Evolutionary conservation across 345 rosid genomes (phyloP).

Genomic region (Bruguiera sexangula): DNA sequence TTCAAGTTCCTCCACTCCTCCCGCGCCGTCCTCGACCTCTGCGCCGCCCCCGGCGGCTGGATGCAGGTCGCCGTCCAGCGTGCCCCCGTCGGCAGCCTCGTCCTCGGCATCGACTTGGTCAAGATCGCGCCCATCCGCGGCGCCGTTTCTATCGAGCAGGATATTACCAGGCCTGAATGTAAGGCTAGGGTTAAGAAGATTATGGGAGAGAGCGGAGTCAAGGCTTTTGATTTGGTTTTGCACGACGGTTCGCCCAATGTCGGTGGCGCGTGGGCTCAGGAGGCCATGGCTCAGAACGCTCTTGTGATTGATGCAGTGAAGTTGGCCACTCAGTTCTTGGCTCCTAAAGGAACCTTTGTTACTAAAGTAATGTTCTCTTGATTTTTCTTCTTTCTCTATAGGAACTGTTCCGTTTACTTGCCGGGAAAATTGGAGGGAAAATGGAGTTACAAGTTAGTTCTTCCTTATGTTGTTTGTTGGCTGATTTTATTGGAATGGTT

Average conservation of each 20-base stretch:
- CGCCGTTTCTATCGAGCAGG: slow-evolving; percentile 53
- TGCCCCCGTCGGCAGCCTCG: slow-evolving; percentile 16
- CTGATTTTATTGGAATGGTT: background rate
- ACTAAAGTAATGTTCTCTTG: slow-evolving; percentile 52
- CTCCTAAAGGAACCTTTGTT: slow-evolving; percentile 69
- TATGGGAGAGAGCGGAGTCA: slow-evolving; percentile 57
- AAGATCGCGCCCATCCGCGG: slow-evolving; percentile 3
- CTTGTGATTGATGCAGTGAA: slow-evolving; percentile 82
- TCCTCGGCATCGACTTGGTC: slow-evolving; percentile 2
- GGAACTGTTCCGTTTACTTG: background rate
- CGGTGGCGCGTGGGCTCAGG: slow-evolving; percentile 94
- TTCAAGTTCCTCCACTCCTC: slow-evolving; percentile 59
- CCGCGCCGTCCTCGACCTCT: slow-evolving; percentile 23
- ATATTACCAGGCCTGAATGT: slow-evolving; percentile 79
- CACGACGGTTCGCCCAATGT: slow-evolving; percentile 96
- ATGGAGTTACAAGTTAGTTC: background rate
- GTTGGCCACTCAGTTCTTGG: slow-evolving; percentile 76
- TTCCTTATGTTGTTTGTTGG: background rate
- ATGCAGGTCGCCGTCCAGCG: slow-evolving; percentile 4
- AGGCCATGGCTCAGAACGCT: slow-evolving; percentile 85
- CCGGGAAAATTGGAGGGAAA: slow-evolving; percentile 3
- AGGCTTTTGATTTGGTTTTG: slow-evolving; percentile 67
- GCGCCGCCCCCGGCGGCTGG: slow-evolving; percentile 14
- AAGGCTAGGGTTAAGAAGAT: slow-evolving; percentile 57
- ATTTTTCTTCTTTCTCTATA: background rate